Evolutionary conservation across 2,329 filamentous ascomycete species (phyloP), one percentile per base, ranked within the genome.

Genomic region (Alternaria viburni): DNA sequence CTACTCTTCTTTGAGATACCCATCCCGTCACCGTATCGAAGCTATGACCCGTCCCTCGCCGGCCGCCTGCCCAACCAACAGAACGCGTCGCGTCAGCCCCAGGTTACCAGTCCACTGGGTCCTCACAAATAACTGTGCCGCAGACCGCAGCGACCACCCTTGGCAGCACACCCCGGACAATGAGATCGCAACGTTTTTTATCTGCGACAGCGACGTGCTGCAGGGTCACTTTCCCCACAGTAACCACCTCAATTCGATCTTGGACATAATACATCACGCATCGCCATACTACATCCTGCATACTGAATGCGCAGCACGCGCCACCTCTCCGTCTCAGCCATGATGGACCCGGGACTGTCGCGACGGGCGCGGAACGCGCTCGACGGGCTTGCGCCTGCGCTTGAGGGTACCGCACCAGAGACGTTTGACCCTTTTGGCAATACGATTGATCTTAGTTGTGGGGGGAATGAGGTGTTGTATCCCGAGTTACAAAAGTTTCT

Each of bases 311-410:
- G 61, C 51, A 17, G 51, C 28, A 63, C 57, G 51, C 61, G 45
- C 12, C 26, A 25, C 26, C 41, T 60, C 19, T 49, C 57, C 45
- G 15, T 58, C 10, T 58, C 47, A 15, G 44, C 57, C 47, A 51
- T 30, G 21, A 72, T 75, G 73, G 72, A 75, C 26, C 66, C 72
- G 8, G 75, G 74, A 11, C 64, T 77, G 43, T 77, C 75, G 43
- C 54, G 46, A 30, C 75, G 75, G 55, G 68, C 71, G 62, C 59
- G 51, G 21, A 60, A 41, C 45, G 60, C 71, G 19, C 52, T 76
- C 17, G 43, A 70, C 6, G 66, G 69, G 36, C 61, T 72, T 28
- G 54, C 54, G 25, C 65, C 70, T 41, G 9, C n/a, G 36, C 36
- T 41, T 6, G 2, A 1, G 36, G 36, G 9, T 41, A 41, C 36